These are phyloP conservation scores for Buxus sempervirens DNA, from an alignment of 164 flowering plant genomes.

Conservation along the genomic window DNA sequence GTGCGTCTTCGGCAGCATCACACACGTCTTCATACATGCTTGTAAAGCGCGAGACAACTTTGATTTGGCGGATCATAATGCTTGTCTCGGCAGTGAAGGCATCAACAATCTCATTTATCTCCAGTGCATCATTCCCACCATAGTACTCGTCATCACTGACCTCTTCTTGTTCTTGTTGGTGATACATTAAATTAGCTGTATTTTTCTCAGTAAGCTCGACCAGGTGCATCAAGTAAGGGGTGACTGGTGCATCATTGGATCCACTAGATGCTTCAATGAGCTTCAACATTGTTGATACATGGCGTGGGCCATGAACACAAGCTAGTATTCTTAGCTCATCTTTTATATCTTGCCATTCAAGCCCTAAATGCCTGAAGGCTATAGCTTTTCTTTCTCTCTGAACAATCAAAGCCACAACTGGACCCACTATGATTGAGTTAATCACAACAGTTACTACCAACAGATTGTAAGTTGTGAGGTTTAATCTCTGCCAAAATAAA, in stretches of 20 bases:
- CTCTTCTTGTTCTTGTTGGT: slow-evolving; percentile 46
- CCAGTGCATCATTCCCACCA: slow-evolving; percentile 63
- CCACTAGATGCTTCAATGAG: slow-evolving; percentile 15
- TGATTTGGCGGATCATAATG: slow-evolving; percentile 34
- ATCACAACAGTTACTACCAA: slow-evolving; percentile 33
- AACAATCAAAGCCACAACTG: slow-evolving; percentile 30
- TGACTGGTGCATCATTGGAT: slow-evolving; percentile 21
- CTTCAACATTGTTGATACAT: slow-evolving; percentile 39
- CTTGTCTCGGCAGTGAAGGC: slow-evolving; percentile 37
- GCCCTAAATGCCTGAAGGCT: slow-evolving; percentile 28
- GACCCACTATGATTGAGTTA: slow-evolving; percentile 42
- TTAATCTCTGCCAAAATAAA: slow-evolving; percentile 21
- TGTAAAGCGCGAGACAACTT: slow-evolving; percentile 35
- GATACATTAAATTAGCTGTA: slow-evolving; percentile 30
- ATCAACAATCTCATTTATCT: slow-evolving; percentile 52
- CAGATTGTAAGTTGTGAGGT: slow-evolving; percentile 18
- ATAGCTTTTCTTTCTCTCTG: slow-evolving; percentile 28
- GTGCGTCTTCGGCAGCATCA: slow-evolving; percentile 41
- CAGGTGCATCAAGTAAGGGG: slow-evolving; percentile 57
- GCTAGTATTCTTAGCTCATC: slow-evolving; percentile 52
- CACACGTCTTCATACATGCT: slow-evolving; percentile 63
- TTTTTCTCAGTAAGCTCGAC: slow-evolving; percentile 50
- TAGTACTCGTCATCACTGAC: slow-evolving; percentile 50
- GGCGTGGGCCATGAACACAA: slow-evolving; percentile 59
- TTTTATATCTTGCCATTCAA: slow-evolving; percentile 38